Conservation (phyloP, 139 green algal species). For the Nannochloris sp. region DNA sequence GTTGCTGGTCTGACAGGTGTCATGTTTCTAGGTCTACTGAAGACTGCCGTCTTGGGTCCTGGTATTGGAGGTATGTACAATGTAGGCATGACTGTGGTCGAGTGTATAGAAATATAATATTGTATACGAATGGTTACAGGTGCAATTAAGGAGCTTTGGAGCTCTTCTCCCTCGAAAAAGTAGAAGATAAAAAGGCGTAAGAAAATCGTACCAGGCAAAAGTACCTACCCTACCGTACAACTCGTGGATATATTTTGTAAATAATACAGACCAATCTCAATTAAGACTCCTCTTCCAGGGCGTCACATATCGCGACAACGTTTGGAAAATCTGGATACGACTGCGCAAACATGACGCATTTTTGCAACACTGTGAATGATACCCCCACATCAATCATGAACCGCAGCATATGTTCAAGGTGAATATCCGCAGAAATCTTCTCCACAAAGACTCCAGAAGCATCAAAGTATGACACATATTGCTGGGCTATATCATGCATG, state of each 20-base stretch:
- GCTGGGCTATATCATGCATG: not conserved
- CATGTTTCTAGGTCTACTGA: slow-evolving; percentile 20
- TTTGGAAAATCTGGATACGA: slow-evolving; percentile 15
- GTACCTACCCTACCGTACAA: no score
- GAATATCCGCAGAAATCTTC: not conserved
- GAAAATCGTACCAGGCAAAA: no score
- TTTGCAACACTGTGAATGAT: slow-evolving; percentile 6
- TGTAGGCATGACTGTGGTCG: no score
- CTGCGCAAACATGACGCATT: not conserved
- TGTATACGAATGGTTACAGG: not conserved
- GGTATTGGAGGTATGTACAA: slow-evolving; percentile 9
- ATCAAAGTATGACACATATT: not conserved
- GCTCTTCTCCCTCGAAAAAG: not conserved
- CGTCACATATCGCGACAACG: not conserved
- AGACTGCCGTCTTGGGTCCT: slow-evolving; percentile 18
- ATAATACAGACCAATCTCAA: no score
- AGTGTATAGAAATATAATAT: no score
- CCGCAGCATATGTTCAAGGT: slow-evolving; percentile 17
- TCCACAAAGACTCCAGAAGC: not conserved
- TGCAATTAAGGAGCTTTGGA: slow-evolving; percentile 13
- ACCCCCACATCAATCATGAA: slow-evolving; percentile 11
- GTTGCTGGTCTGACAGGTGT: slow-evolving; percentile 18
- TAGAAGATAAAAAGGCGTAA: not conserved
- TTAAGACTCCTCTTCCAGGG: no score
- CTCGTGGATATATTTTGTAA: no score